Evolutionary conservation across 2,329 filamentous ascomycete genomes (phyloP), one percentile per base, ranked within the genome.

Genomic region (Atkinsonella texensis): DNA sequence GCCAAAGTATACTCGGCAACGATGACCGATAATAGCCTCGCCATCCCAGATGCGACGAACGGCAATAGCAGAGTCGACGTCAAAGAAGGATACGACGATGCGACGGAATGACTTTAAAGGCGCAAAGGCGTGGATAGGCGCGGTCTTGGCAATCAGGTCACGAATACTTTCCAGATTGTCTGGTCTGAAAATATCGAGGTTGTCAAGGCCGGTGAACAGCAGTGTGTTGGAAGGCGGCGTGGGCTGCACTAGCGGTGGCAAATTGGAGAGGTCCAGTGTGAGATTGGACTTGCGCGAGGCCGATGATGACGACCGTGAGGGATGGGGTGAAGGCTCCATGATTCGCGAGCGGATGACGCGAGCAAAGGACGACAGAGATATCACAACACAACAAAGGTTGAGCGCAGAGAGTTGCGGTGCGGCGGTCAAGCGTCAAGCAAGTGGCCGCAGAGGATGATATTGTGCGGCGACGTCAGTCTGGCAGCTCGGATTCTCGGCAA

Each of bases 21-120:
- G 74, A 65, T 83, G 75, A 60, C 85, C 87, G 69, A 90, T 78
- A 57, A 91, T 75, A 23, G 72, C 71, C 68, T 89, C 84, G 60
- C 84, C 83, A 61, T 93, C 86, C 68, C 89, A 86, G 51, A 84
- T 74, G 58, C 80, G 73, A 56, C 85, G 83, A 52, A 91, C 84
- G 52, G 74, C 73, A 59, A 87, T 81, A 52, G 87, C 86, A 50
- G 84, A 79, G 50, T 83, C 77, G 60, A 78, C 74, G 54, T 81
- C 80, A 68, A 77, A 83, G 74, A 93, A 91, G 58, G 85, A 88
- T 55, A 87, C 80, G 59, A 91, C 76, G 62, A 93, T 89, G 65
- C 87, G 84, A 57, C 84, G 80, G 75, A 93, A 89, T 7, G 85
- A 89, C 66, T 87, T 88, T 56, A 93, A 78, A 0, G 87, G 87